phyloP scores from a whole-genome alignment of 768 basidiomycete genomes.

The Tulasnella sp. region DNA sequence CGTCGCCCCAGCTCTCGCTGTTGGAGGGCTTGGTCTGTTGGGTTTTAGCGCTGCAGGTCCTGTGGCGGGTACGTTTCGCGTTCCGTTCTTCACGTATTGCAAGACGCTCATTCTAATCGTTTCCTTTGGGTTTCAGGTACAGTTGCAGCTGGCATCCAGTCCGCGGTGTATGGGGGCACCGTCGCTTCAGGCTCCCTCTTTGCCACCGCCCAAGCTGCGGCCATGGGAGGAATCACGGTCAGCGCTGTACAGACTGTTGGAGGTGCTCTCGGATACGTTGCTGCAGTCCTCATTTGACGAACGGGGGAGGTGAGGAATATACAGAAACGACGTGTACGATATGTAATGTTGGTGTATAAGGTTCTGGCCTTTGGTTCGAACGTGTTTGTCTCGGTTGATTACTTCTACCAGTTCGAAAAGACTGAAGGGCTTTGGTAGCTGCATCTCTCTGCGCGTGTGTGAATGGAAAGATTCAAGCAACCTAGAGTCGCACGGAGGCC shows the following conservation, averaged over 20 bases:
- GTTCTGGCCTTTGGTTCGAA: no score
- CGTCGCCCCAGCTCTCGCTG: not conserved
- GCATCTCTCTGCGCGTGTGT: no score
- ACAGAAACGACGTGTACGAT: no score
- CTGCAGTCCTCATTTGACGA: not conserved
- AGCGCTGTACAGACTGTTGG: not conserved
- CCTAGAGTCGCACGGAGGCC: no score
- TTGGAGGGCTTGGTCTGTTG: not conserved
- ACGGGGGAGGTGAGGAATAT: not conserved
- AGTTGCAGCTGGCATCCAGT: not conserved
- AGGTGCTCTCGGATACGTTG: not conserved
- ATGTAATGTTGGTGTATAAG: no score
- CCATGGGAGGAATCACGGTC: slow-evolving; percentile 14
- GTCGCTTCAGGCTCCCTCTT: not conserved
- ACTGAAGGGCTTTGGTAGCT: no score
- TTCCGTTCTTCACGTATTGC: no score
- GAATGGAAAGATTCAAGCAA: no score
- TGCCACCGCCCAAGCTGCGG: not conserved
- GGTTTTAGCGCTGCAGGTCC: slow-evolving; percentile 1
- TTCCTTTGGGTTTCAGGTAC: not conserved
- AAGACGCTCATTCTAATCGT: no score
- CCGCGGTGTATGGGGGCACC: not conserved
- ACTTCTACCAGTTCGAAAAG: no score
- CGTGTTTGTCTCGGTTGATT: no score
- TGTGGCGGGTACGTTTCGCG: not conserved